Base-by-base conservation (phyloP, 2,329 filamentous ascomycete species). In the Aspergillus unguis region DNA sequence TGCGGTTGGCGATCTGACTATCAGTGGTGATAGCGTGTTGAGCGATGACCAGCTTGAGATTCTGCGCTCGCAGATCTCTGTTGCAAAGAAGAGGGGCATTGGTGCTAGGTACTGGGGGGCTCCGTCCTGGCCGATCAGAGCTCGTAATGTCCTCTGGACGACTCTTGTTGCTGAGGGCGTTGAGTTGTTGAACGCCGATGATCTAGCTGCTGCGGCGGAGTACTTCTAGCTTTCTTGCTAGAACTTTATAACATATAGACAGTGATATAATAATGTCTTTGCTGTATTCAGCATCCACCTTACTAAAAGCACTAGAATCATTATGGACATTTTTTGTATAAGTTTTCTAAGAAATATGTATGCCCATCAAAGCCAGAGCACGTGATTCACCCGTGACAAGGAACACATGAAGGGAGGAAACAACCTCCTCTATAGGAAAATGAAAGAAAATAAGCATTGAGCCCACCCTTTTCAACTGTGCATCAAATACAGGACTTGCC, bases 151-250 rank as follows among this genome's bases (percentile, higher is more conserved):
- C 7, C 68, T 85, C 4, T 87, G 85, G 84, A 71, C 77, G 57
- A 75, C 73, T 4, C 65, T 87, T 55, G 73, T 79, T 58, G 72
- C 78, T 46, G 80, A 80, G 53, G 83, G 82, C 0, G 81, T 83
- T n/a, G 79, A 79, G 53, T 63, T 87, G 52, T 60, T 87, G 46
- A 86, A 86, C 66, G 83, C 80, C 0, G 84, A 87, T 74, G 84
- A 87, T 69, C 58, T 86, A 46, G 72, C 77, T 55, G 83, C 68
- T 23, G 77, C 72, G 11, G 75, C 77, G 17, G 72, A 68, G 25
- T 59, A 63, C 42, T 71, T 71, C 28, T 71, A 53, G 57, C 23
- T 6, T 8, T 37, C 26, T 7, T n/a, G 28, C 5, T 23, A 23
- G 7, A 25, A 7, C 17, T 28, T 27, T 48, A 28, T 48, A 42